A percentile compares a stretch with the other conserved stretches of the same genome.
phyloP scores from a whole-genome alignment of 2,329 filamentous ascomycete species.

The Colletotrichum orchidophilum region DNA sequence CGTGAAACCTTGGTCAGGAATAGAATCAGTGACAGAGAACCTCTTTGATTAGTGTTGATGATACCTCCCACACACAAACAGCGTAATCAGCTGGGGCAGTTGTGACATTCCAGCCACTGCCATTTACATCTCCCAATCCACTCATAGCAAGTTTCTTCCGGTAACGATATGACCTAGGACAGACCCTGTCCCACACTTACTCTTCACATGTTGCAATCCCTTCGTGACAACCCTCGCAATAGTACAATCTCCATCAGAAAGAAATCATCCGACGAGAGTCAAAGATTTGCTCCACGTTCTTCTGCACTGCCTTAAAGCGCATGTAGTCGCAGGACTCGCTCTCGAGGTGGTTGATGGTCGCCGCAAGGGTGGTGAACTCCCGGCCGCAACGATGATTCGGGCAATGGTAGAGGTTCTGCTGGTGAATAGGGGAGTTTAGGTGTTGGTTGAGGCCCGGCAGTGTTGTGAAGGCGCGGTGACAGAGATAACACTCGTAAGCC shows the following conservation, averaged over 20 bases:
- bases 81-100: not conserved
- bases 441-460: constrained; percentile 57
- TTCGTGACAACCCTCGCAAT: not conserved
- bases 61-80: not conserved
- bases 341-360: constrained; percentile 53
- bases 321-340: constrained; percentile 52
- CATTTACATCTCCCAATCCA: not conserved
- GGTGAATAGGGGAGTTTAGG: constrained; percentile 59
- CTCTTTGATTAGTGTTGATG: not conserved
- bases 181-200: not conserved
- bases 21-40: not conserved
- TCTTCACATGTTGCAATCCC: not conserved
- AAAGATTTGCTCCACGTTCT: constrained; percentile 6
- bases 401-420: constrained; percentile 51
- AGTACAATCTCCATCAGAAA: not conserved
- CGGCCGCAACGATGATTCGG: constrained; percentile 44
- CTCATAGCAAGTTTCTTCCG: not conserved
- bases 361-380: constrained; percentile 51
- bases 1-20: not conserved
- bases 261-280: constrained; percentile 12
- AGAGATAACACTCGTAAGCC: constrained; percentile 64
- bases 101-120: not conserved
- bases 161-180: too few relatives aligned
- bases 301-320: constrained; percentile 49
- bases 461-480: constrained; percentile 52